Base-by-base conservation (phyloP, 1,284 basidiomycete genomes). In the Exobasidium cylindrosporum region DNA sequence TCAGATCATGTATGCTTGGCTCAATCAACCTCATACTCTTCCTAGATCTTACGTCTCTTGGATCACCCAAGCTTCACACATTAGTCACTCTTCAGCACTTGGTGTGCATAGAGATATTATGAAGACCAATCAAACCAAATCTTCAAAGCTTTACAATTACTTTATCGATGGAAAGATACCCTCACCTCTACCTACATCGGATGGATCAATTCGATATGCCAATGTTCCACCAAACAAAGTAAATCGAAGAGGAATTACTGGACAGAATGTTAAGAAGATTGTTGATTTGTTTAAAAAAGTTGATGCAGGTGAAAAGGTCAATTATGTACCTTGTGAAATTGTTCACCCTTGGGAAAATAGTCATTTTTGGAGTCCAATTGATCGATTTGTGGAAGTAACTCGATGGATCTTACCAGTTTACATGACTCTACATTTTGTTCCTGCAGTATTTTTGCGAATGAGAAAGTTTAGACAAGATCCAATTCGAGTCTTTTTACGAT, bases 381-480 rank as follows among this genome's bases (percentile, higher is more conserved):
- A 88, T 32, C 87, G 92, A 21, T 91, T 94, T 82, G 84, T 89
- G 69, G 83, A 85, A 23, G 92, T 96, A 1, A 90, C 89, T 76
- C 85, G 85, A 72, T 94, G 89, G 89, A 93, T 93, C 58, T 23
- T 79, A 67, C 77, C 86, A 0, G 84, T 86, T 45, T 98, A 97
- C 72, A 87, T 90, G 23, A 92, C 92, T 0, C 82, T 98, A 46
- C 92, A 97, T 81, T 85, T 97, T 65, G 87, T 97, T 32, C 95
- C 95, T 0, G 68, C 75, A 40, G 54, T 78, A 57, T 79, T 79
- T 64, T 60, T 79, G 55, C 75, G 77, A 13, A 73, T 75, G 4
- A 69, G 69, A 56, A 61, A 64, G 23, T 74, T 79, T 66, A 57
- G 75, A 60, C 74, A 74, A 57, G 44, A 70, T 35, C 77, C 77